phyloP scores from a whole-genome alignment of 2,329 filamentous ascomycete genomes.

The Trichoderma pleuroti region DNA sequence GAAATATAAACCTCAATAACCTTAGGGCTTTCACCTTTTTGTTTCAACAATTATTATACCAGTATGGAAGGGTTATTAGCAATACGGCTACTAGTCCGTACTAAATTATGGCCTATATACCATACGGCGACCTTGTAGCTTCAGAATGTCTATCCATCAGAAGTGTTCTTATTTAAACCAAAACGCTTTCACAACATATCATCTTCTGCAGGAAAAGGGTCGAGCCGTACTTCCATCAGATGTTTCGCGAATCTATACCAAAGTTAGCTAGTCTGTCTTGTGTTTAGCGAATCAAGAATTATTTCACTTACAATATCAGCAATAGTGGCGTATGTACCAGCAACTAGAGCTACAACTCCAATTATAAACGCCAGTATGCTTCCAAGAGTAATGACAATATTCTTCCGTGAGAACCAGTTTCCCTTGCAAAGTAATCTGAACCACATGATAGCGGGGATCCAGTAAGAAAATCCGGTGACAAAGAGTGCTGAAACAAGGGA shows the following conservation, averaged over 20 bases:
- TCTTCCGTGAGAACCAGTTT: conserved; percentile 27
- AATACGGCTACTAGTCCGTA: background rate
- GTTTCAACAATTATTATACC: background rate
- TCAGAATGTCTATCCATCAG: background rate
- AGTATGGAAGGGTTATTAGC: background rate
- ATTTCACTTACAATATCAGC: conserved; percentile 29
- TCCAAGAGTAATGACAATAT: conserved; percentile 26
- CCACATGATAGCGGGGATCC: conserved; percentile 26
- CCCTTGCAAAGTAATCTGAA: conserved; percentile 23
- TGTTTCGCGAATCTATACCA: conserved; percentile 23
- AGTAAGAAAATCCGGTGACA: conserved; percentile 32
- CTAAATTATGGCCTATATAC: background rate
- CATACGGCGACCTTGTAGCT: background rate
- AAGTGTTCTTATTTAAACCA: background rate
- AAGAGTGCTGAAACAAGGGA: conserved; percentile 46
- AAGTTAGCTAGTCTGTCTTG: background rate
- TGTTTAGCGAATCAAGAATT: background rate
- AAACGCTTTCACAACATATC: background rate
- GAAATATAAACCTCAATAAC: too few relatives aligned
- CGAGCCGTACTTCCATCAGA: conserved; percentile 20
- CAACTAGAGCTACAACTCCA: conserved; percentile 28
- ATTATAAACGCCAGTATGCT: conserved; percentile 29
- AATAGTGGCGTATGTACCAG: conserved; percentile 31
- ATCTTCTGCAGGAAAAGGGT: conserved; percentile 23
- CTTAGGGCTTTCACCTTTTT: too few relatives aligned